Base-by-base conservation (phyloP, 371 early-diverging fungal species). In the Rhizopus microsporus region DNA sequence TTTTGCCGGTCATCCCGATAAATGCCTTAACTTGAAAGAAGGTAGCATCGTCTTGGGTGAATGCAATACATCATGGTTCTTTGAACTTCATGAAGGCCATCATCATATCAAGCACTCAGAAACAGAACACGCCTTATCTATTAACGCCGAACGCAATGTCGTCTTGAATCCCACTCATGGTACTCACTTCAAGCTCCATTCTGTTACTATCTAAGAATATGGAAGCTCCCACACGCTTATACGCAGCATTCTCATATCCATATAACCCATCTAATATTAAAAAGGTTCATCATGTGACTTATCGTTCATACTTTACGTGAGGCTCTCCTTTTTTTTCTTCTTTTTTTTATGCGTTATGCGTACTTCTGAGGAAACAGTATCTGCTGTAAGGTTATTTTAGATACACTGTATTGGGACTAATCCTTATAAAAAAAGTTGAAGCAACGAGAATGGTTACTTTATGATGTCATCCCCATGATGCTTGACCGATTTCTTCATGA, bases 361-460 rank as follows among this genome's bases (percentile, higher is more conserved):
- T 23, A 23, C 23, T 23, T 23, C 23, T 23, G 23, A 23, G 23
- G 23, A 23, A 23, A 23, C 23, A 23, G 23, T 23, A 2, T 23
- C 23, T 23, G 23, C 23, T 23, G 23, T 23, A 23, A 23, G 23
- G 2, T 23, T 23, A 23, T 23, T 23, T 23, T 23, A 23, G 23
- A 23, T 23, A 23, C 23, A 23, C 23, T 23, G 23, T 23, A 23
- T 23, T 23, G 23, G 23, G 2, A 23, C 23, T 23, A 23, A 23
- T 23, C 23, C 23, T 23, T 23, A 23, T 23, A 23, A 23, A 33
- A 5, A 34, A 58, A 74, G 75, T 55, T 69, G 8, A 53, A 59
- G 44, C 69, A 74, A 54, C 56, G 59, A 51, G 62, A 71, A 55
- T 74, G 75, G 75, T 52, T 74, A 15, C 56, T 74, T 8, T 50